Base-by-base conservation (phyloP, 306 rosid species). In the Cicer bijugum region DNA sequence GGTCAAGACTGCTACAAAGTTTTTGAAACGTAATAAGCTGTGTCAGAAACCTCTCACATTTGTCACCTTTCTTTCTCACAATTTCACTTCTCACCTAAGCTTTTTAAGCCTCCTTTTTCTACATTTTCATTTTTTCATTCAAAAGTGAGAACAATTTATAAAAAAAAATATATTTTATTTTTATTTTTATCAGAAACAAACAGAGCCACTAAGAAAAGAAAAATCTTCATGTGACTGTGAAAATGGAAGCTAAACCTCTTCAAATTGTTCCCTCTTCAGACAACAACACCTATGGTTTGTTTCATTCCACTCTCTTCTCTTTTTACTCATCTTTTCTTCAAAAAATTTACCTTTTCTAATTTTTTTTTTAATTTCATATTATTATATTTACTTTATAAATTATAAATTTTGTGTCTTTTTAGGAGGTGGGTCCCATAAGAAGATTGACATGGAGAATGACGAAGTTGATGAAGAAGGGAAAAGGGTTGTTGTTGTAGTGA, bases 1-100 rank as follows among this genome's bases (percentile, higher is more conserved):
- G 80, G 75, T 61, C 12, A 17, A 51, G 62, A 47, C 78, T 60
- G 15, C 81, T 68, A 72, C 69, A 12, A 63, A 59, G 58, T 12
- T 71, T 71, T 78, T 23, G 66, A 72, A 72, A 62, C 53, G 45
- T 53, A 68, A 75, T 51, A 76, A 85, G 75, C 67, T 59, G 9
- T 81, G 88, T 83, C 91, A 89, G 88, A 75, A 72, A 12, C 14
- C 15, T 60, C 93, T 84, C 90, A 58, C 88, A 71, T 60, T 74
- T 80, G 28, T 15, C 69, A 78, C 6, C 17, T 12, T 8, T 17
- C 37, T 7, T 37, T 19, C 52, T 35, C 40, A 28, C 63, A 8
- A 3, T n/a, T 62, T 19, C 7, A 8, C 42, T 38, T 38, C 60
- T 37, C 35, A 28, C 5, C 35, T 28, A 35, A 44, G 50, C 38